phyloP scores from a whole-genome alignment of 441 rosid genomes.

The Cnidoscolus chayamansa region DNA sequence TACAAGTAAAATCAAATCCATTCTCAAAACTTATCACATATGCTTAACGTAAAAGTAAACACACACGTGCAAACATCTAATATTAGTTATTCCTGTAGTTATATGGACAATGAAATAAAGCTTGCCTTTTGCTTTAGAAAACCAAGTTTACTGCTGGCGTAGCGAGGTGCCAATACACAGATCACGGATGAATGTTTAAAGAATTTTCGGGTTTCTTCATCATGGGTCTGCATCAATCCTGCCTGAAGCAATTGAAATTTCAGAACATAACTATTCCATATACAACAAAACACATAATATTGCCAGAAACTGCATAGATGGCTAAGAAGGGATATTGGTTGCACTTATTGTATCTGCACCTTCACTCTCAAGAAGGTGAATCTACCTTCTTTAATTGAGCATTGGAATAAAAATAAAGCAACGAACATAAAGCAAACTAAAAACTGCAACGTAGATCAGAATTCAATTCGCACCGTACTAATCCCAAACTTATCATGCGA shows the following conservation, averaged over 20 bases:
- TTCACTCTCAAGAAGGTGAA: too few species aligned
- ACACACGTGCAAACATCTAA: neutral
- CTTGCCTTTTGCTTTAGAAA: conserved; percentile 74
- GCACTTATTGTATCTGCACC: too few species aligned
- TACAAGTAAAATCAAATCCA: neutral
- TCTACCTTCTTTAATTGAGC: too few species aligned
- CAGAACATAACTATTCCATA: neutral
- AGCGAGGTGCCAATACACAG: conserved; percentile 78
- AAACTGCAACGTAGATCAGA: neutral
- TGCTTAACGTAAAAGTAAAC: neutral
- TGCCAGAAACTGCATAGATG: too few species aligned
- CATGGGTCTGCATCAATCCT: conserved; percentile 86
- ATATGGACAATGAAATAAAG: neutral
- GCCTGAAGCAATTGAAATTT: conserved; percentile 37
- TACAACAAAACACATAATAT: neutral
- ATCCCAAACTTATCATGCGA: conserved; percentile 65
- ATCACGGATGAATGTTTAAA: conserved; percentile 83
- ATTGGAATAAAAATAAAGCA: neutral
- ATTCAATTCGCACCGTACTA: conserved; percentile 53
- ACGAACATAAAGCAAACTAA: neutral
- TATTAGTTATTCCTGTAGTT: neutral
- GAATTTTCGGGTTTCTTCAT: conserved; percentile 76
- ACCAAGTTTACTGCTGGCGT: conserved; percentile 75
- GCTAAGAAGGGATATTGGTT: too few species aligned
- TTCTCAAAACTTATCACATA: too few species aligned